Evolutionary conservation across 306 rosid species (phyloP).

Genomic region (Malus domestica): DNA sequence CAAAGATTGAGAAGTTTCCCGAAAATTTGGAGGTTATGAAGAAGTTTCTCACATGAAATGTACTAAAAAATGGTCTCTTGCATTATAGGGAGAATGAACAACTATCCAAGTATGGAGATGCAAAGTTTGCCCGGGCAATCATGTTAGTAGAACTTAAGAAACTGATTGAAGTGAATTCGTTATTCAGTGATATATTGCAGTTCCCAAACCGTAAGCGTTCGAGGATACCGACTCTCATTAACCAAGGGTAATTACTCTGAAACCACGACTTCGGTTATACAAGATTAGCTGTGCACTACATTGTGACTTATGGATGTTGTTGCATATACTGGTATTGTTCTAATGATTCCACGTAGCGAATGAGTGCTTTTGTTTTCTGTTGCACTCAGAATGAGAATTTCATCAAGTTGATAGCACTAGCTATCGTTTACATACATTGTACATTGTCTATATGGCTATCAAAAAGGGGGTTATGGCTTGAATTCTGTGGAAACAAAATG

Average conservation of each 20-base stretch:
- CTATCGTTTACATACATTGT: neutral
- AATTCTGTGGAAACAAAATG: neutral
- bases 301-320: constrained; percentile 5
- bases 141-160: constrained; percentile 97
- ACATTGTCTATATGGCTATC: neutral
- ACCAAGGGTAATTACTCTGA: constrained; percentile 60
- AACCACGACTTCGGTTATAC: neutral
- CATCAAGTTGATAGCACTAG: neutral
- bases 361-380: neutral
- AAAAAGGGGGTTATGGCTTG: neutral
- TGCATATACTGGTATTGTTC: neutral
- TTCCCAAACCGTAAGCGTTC: constrained; percentile 90
- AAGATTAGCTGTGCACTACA: constrained; percentile 2
- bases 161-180: constrained; percentile 91
- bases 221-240: constrained; percentile 81
- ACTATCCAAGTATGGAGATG: no score
- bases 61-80: neutral
- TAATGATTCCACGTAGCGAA: neutral
- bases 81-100: constrained; percentile 66
- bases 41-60: neutral
- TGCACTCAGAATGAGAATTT: neutral
- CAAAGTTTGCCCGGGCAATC: constrained; percentile 88
- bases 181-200: constrained; percentile 92
- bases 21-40: no score
- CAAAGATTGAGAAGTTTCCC: no score